Percentiles rank a stretch among this genome's conserved stretches.
Conservation (phyloP, 805 yeast species). For the Blastobotrys terrestris region DNA sequence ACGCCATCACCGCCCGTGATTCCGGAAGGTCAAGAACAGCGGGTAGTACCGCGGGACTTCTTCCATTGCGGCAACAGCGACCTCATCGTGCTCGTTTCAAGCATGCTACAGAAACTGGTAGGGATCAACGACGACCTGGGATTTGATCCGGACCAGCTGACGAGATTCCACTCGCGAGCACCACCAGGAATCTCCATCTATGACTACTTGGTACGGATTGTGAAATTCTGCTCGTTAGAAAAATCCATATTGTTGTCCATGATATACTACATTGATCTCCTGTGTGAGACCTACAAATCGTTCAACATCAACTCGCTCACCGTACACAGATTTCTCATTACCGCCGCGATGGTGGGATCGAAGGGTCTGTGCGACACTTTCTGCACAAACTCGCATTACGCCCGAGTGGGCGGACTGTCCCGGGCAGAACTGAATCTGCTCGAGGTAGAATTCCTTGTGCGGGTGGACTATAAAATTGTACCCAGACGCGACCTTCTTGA, state of each 20-base stretch:
- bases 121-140: constrained; percentile 58
- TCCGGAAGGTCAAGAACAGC: not conserved
- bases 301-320: constrained; percentile 87
- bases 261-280: constrained; percentile 83
- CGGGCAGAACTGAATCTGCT: constrained; percentile 74
- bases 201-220: constrained; percentile 67
- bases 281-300: constrained; percentile 68
- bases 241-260: constrained; percentile 75
- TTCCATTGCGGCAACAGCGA: constrained; percentile 64
- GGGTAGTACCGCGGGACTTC: constrained; percentile 44
- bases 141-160: constrained; percentile 40
- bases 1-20: constrained; percentile 1
- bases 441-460: constrained; percentile 77
- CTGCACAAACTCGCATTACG: constrained; percentile 89
- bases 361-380: constrained; percentile 91
- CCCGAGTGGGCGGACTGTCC: constrained; percentile 92
- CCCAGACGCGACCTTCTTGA: constrained; percentile 37
- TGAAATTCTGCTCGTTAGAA: constrained; percentile 80
- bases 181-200: constrained; percentile 83
- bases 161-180: constrained; percentile 88
- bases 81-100: constrained; percentile 60
- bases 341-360: constrained; percentile 86
- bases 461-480: constrained; percentile 73
- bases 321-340: constrained; percentile 83
- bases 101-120: constrained; percentile 76